A percentile compares a stretch with the other conserved stretches of the same genome.
Conservation (phyloP, 176 grass and related monocot genomes). For the Elymus sibiricus region DNA sequence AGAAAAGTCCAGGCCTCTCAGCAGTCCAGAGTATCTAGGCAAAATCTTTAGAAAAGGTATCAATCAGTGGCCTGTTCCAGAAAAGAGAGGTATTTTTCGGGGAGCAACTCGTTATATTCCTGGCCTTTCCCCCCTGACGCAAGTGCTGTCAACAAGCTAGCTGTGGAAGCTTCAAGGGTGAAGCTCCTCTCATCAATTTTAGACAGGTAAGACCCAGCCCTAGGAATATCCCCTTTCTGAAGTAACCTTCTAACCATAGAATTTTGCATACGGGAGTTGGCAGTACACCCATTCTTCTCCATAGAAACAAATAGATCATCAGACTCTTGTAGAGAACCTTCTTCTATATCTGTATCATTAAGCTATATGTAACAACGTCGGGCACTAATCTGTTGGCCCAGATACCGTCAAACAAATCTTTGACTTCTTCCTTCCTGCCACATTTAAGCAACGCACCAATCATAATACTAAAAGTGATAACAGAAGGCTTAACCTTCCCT, state of each 20-base stretch:
- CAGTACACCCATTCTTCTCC: too few relatives aligned
- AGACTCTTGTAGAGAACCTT: background rate
- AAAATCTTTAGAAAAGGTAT: too few relatives aligned
- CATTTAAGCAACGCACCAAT: background rate
- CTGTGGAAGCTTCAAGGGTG: too few relatives aligned
- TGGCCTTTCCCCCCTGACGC: too few relatives aligned
- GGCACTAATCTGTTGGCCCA: background rate
- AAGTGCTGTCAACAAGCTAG: too few relatives aligned
- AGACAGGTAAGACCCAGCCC: background rate
- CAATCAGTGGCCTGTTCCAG: too few relatives aligned
- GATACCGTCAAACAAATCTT: background rate
- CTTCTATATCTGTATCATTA: background rate
- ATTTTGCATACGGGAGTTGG: background rate
- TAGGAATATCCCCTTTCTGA: background rate
- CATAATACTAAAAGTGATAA: too few relatives aligned
- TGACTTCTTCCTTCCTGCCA: background rate
- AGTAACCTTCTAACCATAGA: background rate
- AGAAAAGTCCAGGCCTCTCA: too few relatives aligned
- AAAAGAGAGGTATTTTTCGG: too few relatives aligned
- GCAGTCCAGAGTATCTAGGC: too few relatives aligned
- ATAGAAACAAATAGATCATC: background rate
- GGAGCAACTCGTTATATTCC: too few relatives aligned
- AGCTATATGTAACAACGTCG: background rate
- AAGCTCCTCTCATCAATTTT: background rate
- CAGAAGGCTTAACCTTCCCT: too few relatives aligned